Evolutionary conservation across 495 filamentous ascomycete genomes (phyloP), one percentile per base, ranked within the genome.

Genomic region (Staphylotrichum longicolle): DNA sequence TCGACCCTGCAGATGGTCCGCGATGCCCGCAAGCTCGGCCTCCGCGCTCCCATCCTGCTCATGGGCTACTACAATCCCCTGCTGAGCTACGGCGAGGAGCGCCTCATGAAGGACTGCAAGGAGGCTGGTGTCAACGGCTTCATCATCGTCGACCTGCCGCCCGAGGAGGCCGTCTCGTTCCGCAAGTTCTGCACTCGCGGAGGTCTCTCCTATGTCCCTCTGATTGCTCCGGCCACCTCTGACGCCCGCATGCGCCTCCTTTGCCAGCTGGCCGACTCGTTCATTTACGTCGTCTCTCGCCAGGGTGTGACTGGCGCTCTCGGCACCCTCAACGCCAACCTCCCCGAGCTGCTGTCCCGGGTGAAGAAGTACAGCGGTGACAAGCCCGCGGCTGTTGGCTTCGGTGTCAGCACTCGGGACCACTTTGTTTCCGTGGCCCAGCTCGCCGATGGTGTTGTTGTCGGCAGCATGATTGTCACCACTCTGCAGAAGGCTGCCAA

Each of bases 21-120:
- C 66, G 78, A 88, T 48, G 89, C 93, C 30, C 83, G 94, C 60
- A 77, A 80, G 58, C 82, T 80, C 48, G 95, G 95, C 33, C 76
- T 98, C 54, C 85, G 78, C 63, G 86, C 87, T 2, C 94, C 94
- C 6, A 79, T 99, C 44, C 77, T 99, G 59, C 82, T 99, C 63
- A 99, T 99, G 94, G 94, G 94, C 58, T 99, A 99, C 83, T 99
- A 96, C 75, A 99, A 99, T 76, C 94, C 94, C 1, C 77, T 98
- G 53, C 78, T 96, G 50, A 88, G 85, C 66, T 98, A 98, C 70
- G 95, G 95, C 61, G 94, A 98, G 76, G 91, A 95, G 77, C 81
- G 81, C 53, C 85, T 98, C 72, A 78, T 99, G 42, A 80, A 82
- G 57, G 93, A 99, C 74, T 91, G 91, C 69, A 86, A 88, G 69